Conservation (phyloP, 495 filamentous ascomycete genomes). For the Neurospora sp. region DNA sequence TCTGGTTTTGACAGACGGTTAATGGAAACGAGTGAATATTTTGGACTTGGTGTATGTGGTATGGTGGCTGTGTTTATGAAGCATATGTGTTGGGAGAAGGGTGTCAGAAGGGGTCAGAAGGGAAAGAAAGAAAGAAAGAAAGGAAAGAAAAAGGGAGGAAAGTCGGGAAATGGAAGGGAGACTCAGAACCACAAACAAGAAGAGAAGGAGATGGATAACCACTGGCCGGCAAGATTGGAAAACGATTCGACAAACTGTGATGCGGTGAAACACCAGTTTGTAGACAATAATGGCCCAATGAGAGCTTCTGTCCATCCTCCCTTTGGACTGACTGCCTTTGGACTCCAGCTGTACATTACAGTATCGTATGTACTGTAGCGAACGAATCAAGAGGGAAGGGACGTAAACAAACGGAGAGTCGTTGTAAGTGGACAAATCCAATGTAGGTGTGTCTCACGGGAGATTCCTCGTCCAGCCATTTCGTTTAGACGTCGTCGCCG, state of each 20-base stretch:
- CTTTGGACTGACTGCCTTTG: neutral
- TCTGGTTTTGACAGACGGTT: neutral
- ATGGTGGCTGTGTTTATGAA: neutral
- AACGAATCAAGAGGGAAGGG: neutral
- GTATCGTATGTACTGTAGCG: neutral
- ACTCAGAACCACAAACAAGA: neutral
- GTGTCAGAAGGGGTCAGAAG: neutral
- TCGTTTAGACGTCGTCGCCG: neutral
- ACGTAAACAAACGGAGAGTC: neutral
- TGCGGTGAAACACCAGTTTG: neutral
- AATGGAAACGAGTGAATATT: neutral
- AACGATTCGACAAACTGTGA: neutral
- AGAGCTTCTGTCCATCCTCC: neutral
- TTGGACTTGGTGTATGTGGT: neutral
- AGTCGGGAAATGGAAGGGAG: neutral
- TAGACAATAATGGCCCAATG: neutral
- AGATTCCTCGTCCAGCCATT: neutral
- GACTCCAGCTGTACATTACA: neutral
- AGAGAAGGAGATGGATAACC: neutral
- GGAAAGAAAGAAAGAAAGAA: neutral
- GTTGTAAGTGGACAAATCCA: neutral
- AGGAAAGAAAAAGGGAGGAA: neutral
- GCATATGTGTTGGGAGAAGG: neutral
- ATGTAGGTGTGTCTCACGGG: neutral
- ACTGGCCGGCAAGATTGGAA: neutral